Evolutionary conservation across 257 asterid species (phyloP).

Genomic region (Nicotiana obtusifolia): DNA sequence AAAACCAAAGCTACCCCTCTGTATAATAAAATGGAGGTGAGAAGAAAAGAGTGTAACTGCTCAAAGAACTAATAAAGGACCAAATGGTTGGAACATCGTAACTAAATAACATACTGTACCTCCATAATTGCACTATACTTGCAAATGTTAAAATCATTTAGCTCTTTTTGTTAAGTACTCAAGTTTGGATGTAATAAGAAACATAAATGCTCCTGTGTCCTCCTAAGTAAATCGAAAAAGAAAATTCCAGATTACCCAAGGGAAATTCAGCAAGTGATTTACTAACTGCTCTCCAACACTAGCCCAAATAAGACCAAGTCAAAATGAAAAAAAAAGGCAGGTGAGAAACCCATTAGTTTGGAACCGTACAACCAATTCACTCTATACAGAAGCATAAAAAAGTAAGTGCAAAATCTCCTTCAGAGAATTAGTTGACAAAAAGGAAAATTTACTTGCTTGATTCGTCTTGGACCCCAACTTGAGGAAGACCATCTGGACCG

Average conservation of each 20-base stretch:
- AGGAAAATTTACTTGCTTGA: slow-evolving; percentile 55
- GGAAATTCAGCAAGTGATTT: neutral
- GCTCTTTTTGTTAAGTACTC: no score
- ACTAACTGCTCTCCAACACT: neutral
- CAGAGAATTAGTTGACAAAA: neutral
- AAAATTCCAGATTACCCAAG: no score
- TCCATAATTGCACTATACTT: neutral
- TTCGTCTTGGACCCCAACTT: slow-evolving; percentile 92
- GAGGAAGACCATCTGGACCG: slow-evolving; percentile 92
- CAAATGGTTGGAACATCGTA: neutral
- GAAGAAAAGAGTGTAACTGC: no score
- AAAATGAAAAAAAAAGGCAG: neutral
- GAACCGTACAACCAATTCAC: neutral
- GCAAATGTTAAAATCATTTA: no score
- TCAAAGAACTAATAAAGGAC: neutral
- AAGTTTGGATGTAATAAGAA: no score
- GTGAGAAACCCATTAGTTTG: neutral
- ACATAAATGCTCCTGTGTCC: no score
- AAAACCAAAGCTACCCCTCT: neutral
- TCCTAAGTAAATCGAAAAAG: no score
- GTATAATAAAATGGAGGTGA: neutral
- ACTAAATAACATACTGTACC: neutral
- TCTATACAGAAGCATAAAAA: neutral
- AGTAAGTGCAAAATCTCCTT: neutral
- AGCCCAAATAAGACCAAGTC: neutral